Percentiles rank a stretch among this genome's conserved stretches.
Evolutionary conservation across 2,329 filamentous ascomycete genomes (phyloP).

Genomic region (Trichoderma gracile): DNA sequence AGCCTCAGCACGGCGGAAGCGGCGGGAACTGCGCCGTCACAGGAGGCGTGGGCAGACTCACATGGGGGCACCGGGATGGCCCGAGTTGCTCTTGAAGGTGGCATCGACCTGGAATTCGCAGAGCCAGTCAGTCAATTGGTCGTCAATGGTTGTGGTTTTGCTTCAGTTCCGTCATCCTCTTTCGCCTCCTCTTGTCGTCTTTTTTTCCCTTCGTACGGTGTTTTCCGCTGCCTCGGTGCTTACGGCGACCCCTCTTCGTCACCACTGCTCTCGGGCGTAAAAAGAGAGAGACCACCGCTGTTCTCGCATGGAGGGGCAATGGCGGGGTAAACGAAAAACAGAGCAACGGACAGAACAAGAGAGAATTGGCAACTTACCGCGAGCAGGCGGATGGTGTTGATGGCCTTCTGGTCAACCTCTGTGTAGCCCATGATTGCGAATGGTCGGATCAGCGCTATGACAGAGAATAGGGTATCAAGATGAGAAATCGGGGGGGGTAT

Average conservation of each 20-base stretch:
- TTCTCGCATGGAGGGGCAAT: slow-evolving; percentile 36
- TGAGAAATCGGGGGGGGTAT: slow-evolving; percentile 10
- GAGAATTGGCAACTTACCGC: slow-evolving; percentile 66
- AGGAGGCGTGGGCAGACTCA: slow-evolving; percentile 41
- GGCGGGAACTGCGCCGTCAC: slow-evolving; percentile 28
- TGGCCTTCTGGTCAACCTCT: slow-evolving; percentile 83
- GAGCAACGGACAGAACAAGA: slow-evolving; percentile 10
- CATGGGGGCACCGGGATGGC: slow-evolving; percentile 98
- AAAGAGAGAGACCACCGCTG: neutral
- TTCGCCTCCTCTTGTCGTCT: neutral
- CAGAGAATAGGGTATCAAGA: slow-evolving; percentile 17
- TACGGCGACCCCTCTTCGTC: neutral
- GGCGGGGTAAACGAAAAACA: slow-evolving; percentile 34
- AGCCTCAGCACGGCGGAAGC: slow-evolving; percentile 32
- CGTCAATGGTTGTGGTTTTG: slow-evolving; percentile 6
- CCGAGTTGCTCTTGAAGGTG: slow-evolving; percentile 91
- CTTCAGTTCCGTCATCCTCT: neutral
- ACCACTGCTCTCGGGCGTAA: neutral
- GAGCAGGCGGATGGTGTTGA: slow-evolving; percentile 97
- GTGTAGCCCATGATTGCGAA: slow-evolving; percentile 77
- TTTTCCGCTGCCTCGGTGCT: neutral
- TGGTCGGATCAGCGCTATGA: slow-evolving; percentile 31
- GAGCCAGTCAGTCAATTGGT: slow-evolving; percentile 32
- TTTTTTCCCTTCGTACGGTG: neutral
- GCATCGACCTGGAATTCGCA: slow-evolving; percentile 78